Conservation (phyloP, 768 basidiomycete species). For the Coprinopsis marcescibilis region DNA sequence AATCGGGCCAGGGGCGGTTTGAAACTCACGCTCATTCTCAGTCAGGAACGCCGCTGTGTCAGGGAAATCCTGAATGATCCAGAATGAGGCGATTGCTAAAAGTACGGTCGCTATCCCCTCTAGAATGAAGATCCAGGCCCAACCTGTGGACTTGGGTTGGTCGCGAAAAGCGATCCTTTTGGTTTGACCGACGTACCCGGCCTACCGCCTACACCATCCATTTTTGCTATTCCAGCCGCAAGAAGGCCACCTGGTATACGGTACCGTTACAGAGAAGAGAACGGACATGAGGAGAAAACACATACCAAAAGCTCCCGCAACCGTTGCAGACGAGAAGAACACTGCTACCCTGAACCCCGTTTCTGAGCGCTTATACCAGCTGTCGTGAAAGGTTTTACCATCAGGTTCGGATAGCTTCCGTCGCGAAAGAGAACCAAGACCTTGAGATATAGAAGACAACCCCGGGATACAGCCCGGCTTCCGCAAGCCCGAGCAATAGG, state of each 20-base stretch:
- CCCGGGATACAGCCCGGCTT: slow-evolving; percentile 54
- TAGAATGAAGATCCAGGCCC: slow-evolving; percentile 72
- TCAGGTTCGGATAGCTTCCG: neutral
- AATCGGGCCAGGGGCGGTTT: neutral
- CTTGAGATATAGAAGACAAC: slow-evolving; percentile 61
- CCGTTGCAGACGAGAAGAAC: slow-evolving; percentile 78
- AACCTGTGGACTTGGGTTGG: slow-evolving; percentile 24
- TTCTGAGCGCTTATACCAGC: slow-evolving; percentile 80
- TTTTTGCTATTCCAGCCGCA: slow-evolving; percentile 61
- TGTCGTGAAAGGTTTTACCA: too few species aligned
- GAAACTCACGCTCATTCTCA: slow-evolving; percentile 48
- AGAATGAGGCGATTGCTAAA: slow-evolving; percentile 55
- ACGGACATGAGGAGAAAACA: neutral
- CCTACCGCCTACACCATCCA: slow-evolving; percentile 62
- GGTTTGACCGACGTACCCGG: slow-evolving; percentile 42
- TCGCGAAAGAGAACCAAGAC: slow-evolving; percentile 21
- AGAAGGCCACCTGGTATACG: slow-evolving; percentile 49
- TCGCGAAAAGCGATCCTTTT: neutral
- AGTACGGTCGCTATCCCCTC: slow-evolving; percentile 68
- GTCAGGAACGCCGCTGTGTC: slow-evolving; percentile 68
- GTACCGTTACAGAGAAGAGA: neutral
- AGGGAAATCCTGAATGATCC: slow-evolving; percentile 75
- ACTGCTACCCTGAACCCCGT: slow-evolving; percentile 64
- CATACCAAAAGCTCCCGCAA: slow-evolving; percentile 71
- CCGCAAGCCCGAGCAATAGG: slow-evolving; percentile 56